Evolutionary conservation across 2,329 filamentous ascomycete genomes (phyloP), one percentile per base, ranked within the genome.

Genomic region (Fusarium coffeatum): DNA sequence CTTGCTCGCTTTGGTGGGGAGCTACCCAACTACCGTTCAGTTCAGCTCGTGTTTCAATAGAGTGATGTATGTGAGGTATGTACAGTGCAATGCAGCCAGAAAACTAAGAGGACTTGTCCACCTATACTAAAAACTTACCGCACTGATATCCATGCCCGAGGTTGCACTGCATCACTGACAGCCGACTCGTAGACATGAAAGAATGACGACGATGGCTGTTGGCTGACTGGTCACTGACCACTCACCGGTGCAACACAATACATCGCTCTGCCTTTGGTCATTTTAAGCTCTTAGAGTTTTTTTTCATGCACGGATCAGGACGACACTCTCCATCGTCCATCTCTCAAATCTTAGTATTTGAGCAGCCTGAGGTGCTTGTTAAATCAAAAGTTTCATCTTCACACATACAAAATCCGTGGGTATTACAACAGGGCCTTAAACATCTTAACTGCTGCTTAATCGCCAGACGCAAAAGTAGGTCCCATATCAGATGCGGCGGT

Each of bases 21-120:
- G 41, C 20, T 16, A 43, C 41, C 20, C 22, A 43, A 43, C 15
- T 43, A 43, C 41, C 15, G 41, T 16, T 30, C 30, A 12, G 20
- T 16, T 32, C 30, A 59, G 43, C 50, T 61, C 37, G 55, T 56
- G 32, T 56, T 48, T 30, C 34, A n/a, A 37, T 37, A 37, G 34
- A n/a, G 18, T n/a, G 2, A 37, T 37, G 18, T n/a, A n/a, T 37
- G 18, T 25, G 13, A 37, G 40, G 16, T 25, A 18, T 6, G 23
- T 40, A n/a, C 28, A 32, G 13, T 25, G 23, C 16, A 18, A 25
- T 8, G 22, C 23, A 15, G 8, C 22, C 34, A 34, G 15, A 50
- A 50, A 37, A 10, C 12, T 34, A n/a, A 6, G 28, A 23, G 10
- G 11, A n/a, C 34, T 37, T 37, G 34, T 49, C 28, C 47, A 23